Base-by-base conservation (phyloP, 805 yeast species). In the Wickerhamiella vanderwaltii region DNA sequence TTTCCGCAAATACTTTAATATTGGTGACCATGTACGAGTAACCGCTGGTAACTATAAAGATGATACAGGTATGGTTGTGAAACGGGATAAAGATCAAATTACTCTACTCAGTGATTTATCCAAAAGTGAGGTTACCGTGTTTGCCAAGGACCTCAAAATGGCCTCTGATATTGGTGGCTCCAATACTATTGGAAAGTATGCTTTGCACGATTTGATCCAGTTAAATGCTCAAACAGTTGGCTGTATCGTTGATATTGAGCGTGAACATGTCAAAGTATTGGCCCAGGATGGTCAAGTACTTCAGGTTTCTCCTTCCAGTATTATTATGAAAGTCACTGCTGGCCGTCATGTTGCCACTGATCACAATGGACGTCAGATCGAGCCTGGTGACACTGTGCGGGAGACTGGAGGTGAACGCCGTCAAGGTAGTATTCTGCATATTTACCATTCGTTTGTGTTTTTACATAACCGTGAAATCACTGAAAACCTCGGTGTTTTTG, bases 1-100 rank as follows among this genome's bases (percentile, higher is more conserved):
- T 48, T 67, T 91, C 55, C 75, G 96, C 57, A 91, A 91, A 59
- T 75, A 82, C 42, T 88, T 88, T 61, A 63, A 71, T 41, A 76
- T 84, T 31, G 98, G 98, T 69, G 97, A 88, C 60, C 96, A 91
- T 59, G 95, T 91, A 17, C 78, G 94, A 44, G 91, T 88, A 24
- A 72, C 82, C 29, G 83, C 78, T 56, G 98, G 98, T 57, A 85
- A 82, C 55, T 94, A 84, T 60, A 68, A 76, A 41, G 95, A 88
- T 55, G 95, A 87, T 56, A 85, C 95, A 26, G 98, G 98, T 64
- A 71, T 91, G 64, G 94, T 91, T 39, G 86, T 91, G 31, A 71
- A 76, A 50, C 74, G 84, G 18, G 72, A 73, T 41, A 82, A 79
- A 38, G 94, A 87, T 56, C 83, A 85, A 46, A 96, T 87, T 19